These are phyloP conservation scores for Kwoniella dendrophila DNA, from an alignment of 768 basidiomycete genomes.

Conservation along the genomic window DNA sequence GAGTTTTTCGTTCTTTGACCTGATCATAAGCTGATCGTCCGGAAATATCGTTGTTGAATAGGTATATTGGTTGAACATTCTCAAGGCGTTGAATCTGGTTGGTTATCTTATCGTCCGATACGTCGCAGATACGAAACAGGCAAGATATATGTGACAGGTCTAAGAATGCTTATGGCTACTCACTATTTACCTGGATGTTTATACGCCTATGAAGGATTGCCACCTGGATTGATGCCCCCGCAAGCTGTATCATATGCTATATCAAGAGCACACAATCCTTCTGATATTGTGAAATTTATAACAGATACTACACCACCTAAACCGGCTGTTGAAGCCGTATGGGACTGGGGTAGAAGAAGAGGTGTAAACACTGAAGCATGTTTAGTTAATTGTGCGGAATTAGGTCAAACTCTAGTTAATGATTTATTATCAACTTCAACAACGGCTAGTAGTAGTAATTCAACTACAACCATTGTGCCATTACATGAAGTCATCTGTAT, in stretches of 20 bases:
- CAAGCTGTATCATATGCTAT: slow-evolving; percentile 33
- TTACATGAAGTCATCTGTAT: slow-evolving; percentile 34
- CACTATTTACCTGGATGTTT: slow-evolving; percentile 34
- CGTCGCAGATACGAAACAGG: slow-evolving; percentile 35
- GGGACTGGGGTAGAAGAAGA: slow-evolving; percentile 38
- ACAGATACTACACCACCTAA: slow-evolving; percentile 6
- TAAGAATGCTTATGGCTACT: slow-evolving; percentile 38
- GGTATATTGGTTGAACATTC: slow-evolving; percentile 14
- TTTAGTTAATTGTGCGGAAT: slow-evolving; percentile 27
- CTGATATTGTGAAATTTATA: slow-evolving; percentile 38
- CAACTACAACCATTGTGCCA: slow-evolving; percentile 24
- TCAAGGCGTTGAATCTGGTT: slow-evolving; percentile 32
- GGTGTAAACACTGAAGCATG: slow-evolving; percentile 34
- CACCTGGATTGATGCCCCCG: slow-evolving; percentile 14
- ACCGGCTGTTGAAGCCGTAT: slow-evolving; percentile 28
- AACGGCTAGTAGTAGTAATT: background rate
- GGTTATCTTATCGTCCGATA: slow-evolving; percentile 34
- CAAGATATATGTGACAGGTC: slow-evolving; percentile 35
- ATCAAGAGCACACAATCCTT: slow-evolving; percentile 30
- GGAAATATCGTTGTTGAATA: slow-evolving; percentile 9
- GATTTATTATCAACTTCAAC: too few species aligned
- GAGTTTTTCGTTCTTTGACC: slow-evolving; percentile 5
- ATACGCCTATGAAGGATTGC: slow-evolving; percentile 32
- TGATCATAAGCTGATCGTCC: background rate
- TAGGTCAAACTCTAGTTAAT: slow-evolving; percentile 22